Conservation (phyloP, 2,329 filamentous ascomycete genomes). For the Westerdykella aurantiaca region DNA sequence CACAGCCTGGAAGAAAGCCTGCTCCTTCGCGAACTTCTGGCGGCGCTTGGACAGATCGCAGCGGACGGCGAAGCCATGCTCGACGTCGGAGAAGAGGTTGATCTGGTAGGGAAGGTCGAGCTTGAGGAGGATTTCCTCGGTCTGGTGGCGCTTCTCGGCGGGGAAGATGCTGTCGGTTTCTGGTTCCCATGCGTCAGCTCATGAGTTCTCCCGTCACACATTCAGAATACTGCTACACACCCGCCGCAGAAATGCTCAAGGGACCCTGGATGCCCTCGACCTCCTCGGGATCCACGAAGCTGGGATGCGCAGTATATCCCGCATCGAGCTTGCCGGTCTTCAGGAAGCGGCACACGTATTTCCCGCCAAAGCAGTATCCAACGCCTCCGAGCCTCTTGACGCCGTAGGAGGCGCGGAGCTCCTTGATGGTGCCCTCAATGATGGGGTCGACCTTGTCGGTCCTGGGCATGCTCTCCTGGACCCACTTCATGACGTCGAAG, state of each 20-base stretch:
- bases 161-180: constrained; percentile 58
- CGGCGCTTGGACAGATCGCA: constrained; percentile 54
- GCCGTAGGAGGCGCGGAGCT: constrained; percentile 46
- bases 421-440: constrained; percentile 43
- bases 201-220: background rate
- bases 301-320: constrained; percentile 71
- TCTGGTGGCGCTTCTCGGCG: constrained; percentile 48
- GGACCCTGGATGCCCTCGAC: constrained; percentile 53
- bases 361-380: constrained; percentile 49
- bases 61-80: constrained; percentile 71
- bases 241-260: constrained; percentile 57
- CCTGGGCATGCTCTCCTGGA: constrained; percentile 37
- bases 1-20: constrained; percentile 72
- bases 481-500: constrained; percentile 48
- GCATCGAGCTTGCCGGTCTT: constrained; percentile 56
- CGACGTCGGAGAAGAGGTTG: constrained; percentile 64
- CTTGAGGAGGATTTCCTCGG: constrained; percentile 54
- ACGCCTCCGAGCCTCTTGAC: constrained; percentile 44
- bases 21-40: constrained; percentile 68
- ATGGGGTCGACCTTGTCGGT: constrained; percentile 48
- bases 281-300: constrained; percentile 61
- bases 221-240: constrained; percentile 27
- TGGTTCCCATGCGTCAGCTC: constrained; percentile 10
- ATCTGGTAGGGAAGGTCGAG: constrained; percentile 64
- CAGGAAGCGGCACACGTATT: constrained; percentile 59